These are phyloP conservation scores for Pythium brassicae DNA, from an alignment of 352 stramenopile species.

Conservation along the genomic window DNA sequence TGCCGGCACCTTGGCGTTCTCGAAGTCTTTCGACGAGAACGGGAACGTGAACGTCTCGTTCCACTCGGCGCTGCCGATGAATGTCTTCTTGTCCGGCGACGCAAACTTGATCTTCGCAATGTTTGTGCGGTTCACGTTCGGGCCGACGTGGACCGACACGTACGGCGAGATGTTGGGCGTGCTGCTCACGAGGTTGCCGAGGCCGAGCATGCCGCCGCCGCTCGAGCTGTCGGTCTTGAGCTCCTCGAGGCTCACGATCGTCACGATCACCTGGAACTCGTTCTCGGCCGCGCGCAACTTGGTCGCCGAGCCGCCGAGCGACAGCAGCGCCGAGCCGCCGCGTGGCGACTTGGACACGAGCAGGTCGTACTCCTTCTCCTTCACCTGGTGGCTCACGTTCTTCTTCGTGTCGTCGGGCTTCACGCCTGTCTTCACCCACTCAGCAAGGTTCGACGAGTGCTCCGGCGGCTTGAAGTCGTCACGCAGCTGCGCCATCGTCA, in stretches of 20 bases:
- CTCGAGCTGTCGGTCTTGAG: slow-evolving; percentile 63
- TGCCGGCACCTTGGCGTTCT: slow-evolving; percentile 10
- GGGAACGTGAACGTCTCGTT: slow-evolving; percentile 83
- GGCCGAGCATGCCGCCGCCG: slow-evolving; percentile 56
- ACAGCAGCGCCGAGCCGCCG: slow-evolving; percentile 16
- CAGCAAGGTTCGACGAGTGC: slow-evolving; percentile 64
- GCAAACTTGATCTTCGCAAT: slow-evolving; percentile 61
- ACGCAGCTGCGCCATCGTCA: slow-evolving; percentile 68
- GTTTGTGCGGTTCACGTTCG: slow-evolving; percentile 65
- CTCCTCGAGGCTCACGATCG: slow-evolving; percentile 45
- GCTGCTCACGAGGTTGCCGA: slow-evolving; percentile 72
- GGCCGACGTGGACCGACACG: slow-evolving; percentile 70
- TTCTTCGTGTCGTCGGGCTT: slow-evolving; percentile 77
- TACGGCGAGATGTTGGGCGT: slow-evolving; percentile 80
- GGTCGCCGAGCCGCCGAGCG: slow-evolving; percentile 19
- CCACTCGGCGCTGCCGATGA: slow-evolving; percentile 48
- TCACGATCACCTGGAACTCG: slow-evolving; percentile 71
- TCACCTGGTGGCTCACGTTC: slow-evolving; percentile 74
- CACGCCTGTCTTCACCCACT: slow-evolving; percentile 80
- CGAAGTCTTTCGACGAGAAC: slow-evolving; percentile 47
- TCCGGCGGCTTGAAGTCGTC: slow-evolving; percentile 75
- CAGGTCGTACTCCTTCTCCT: slow-evolving; percentile 76
- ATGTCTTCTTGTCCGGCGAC: slow-evolving; percentile 39
- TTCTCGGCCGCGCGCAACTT: slow-evolving; percentile 31
- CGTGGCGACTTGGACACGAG: slow-evolving; percentile 45